Evolutionary conservation across 495 filamentous ascomycete genomes (phyloP), one percentile per base, ranked within the genome.

Genomic region (Xanthoparmelia taractica): DNA sequence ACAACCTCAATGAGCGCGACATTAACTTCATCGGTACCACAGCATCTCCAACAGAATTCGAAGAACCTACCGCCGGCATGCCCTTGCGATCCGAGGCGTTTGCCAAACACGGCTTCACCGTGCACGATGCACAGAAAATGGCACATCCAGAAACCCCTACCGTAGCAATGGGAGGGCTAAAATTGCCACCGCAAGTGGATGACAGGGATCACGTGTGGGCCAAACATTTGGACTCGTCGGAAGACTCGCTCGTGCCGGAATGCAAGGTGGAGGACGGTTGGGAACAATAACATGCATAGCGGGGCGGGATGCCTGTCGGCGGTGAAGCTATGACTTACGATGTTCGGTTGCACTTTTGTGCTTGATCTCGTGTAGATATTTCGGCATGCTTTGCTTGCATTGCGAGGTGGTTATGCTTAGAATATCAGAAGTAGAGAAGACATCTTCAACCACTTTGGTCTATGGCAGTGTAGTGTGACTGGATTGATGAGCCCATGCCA

Each of bases 1-100:
- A 75, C 66, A 83, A 85, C 61, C 69, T 86, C 15, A 76, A 78
- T n/a, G 79, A 75, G 55, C 77, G 86, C 63, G 84, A 84, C 66
- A 83, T 85, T 58, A 84, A 86, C 48, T 84, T 84, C 71, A 82
- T 87, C 15, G 55, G 52, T 7, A 66, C 68, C 27, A 63, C 66
- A n/a, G 61, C 65, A n/a, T 70, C 68, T n/a, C 68, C 68, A 0
- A 60, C 64, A 29, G 59, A 67, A 13, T 66, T 70, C 36, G 64
- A 68, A 50, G 64, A 63, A 52, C 55, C 65, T 6, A 58, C 43
- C 5, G 41, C 57, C 6, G 58, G 63, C 18, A 59, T 63, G 40
- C 40, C 48, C 15, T 47, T 65, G 33, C 43, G 61, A n/a, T 58
- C 67, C 12, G 66, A 68, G n/a, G 66, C 65, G 4, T 71, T 69